Evolutionary conservation across 768 basidiomycete species (phyloP).

Genomic region (Crepidotus variabilis): DNA sequence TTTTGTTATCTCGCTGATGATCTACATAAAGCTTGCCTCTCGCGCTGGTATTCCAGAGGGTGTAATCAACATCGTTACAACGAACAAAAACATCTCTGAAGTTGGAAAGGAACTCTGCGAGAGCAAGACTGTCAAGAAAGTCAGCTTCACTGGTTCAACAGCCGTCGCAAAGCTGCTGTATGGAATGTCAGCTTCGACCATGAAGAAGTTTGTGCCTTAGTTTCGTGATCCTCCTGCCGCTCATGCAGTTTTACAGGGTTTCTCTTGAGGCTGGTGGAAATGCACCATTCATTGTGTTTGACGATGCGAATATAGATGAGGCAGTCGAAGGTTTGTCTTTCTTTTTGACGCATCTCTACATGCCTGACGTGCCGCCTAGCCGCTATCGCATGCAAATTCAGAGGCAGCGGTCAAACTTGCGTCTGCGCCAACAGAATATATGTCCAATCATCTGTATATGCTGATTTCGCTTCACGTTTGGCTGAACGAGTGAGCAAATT

Average conservation of each 20-base stretch:
- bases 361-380: constrained; percentile 32
- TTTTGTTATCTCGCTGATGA: not conserved
- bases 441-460: constrained; percentile 88
- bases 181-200: constrained; percentile 65
- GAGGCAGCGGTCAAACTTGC: constrained; percentile 78
- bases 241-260: no score
- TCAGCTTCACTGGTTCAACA: constrained; percentile 90
- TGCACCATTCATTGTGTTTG: constrained; percentile 94
- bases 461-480: constrained; percentile 86
- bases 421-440: constrained; percentile 90
- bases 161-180: constrained; percentile 75
- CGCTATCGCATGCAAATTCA: constrained; percentile 77
- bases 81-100: constrained; percentile 77
- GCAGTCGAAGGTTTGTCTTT: constrained; percentile 71
- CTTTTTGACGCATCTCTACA: not conserved
- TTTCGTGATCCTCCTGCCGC: no score
- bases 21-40: constrained; percentile 53
- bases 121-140: constrained; percentile 79
- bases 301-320: constrained; percentile 89
- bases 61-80: constrained; percentile 92
- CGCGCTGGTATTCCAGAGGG: constrained; percentile 95
- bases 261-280: constrained; percentile 94
- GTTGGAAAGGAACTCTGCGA: constrained; percentile 95
- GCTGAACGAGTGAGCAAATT: constrained; percentile 79
- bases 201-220: constrained; percentile 68